phyloP scores from a whole-genome alignment of 495 filamentous ascomycete genomes.

The Polyplosphaeria fusca region DNA sequence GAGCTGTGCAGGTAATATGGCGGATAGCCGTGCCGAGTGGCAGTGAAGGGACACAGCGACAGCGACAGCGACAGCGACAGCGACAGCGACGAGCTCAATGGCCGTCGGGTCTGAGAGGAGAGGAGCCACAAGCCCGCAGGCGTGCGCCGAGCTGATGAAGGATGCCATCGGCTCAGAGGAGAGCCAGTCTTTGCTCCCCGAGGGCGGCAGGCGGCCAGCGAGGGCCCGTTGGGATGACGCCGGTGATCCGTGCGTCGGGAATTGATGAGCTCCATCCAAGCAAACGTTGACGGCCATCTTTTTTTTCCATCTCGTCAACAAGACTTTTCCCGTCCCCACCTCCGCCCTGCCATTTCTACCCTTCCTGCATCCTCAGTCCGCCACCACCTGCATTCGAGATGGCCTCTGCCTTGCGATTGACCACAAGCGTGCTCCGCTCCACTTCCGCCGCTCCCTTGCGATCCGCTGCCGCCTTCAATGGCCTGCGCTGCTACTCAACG shows the following conservation, averaged over 20 bases:
- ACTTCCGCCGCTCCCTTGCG: slow-evolving; percentile 56
- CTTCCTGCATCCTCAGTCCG: slow-evolving; percentile 13
- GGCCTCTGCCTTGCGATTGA: slow-evolving; percentile 75
- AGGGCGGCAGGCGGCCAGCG: neutral
- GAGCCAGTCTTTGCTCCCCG: slow-evolving; percentile 3
- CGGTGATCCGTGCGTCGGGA: slow-evolving; percentile 10
- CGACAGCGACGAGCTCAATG: too few relatives aligned
- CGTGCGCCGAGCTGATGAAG: neutral
- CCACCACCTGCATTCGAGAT: slow-evolving; percentile 52
- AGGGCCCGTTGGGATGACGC: neutral
- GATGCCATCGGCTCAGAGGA: slow-evolving; percentile 10
- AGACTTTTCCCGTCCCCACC: slow-evolving; percentile 8
- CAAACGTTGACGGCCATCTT: too few relatives aligned
- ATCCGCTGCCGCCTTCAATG: slow-evolving; percentile 68
- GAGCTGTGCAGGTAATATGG: too few relatives aligned
- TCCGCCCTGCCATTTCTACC: neutral
- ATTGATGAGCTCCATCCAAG: slow-evolving; percentile 21
- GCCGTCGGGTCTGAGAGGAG: too few relatives aligned
- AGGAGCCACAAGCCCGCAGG: too few relatives aligned
- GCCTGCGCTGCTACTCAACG: slow-evolving; percentile 82
- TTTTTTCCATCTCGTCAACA: slow-evolving; percentile 16
- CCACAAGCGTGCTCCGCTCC: slow-evolving; percentile 70
- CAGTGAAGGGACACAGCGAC: too few relatives aligned
- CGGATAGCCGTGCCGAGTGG: too few relatives aligned
- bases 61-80: too few relatives aligned